Evolutionary conservation across 768 basidiomycete genomes (phyloP), one percentile per base, ranked within the genome.

Genomic region (Termitomyces sp.): DNA sequence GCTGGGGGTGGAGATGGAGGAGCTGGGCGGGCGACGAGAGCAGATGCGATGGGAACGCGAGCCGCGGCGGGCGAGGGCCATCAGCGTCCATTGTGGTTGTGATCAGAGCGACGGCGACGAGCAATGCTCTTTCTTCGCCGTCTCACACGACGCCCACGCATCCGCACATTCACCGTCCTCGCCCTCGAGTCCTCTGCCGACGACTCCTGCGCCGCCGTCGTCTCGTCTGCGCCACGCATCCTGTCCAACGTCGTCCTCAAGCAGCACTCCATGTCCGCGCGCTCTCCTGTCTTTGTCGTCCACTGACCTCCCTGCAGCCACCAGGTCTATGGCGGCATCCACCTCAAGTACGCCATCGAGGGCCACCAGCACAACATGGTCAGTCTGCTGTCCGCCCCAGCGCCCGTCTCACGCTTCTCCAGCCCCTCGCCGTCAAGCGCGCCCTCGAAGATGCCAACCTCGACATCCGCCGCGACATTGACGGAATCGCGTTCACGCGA

Each of bases 161-260:
- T 73, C 36, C 56, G 55, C 24, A 0, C 38, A 1, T 86, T 91
- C 68, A 90, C 84, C 1, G 86, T 92, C 15, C 81, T 92, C 8
- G 90, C 85, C 8, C 68, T 96, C 40, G 95, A 97, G 73, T 88
- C 89, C 1, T 95, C 93, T 13, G 94, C 94, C 15, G 96, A 99
- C 72, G 97, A 98, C 70, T 92, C 94, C 1, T 96, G 94, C 67
- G 93, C 89, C 16, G 90, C 96, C 0, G 80, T 98, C 54, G 90
- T 99, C 39, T 83, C 84, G 20, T 90, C 89, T 1, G 76, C 83
- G 8, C 82, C 85, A 20, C 68, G 79, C 69, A 79, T 98, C 44
- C 84, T 91, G 57, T 88, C 93, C 2, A 96, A 95, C 71, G 84
- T 98, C 5, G 89, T 98, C 62, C 76, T 92, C 42, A 92, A 90